These are phyloP conservation scores for Turritis glabra DNA, from an alignment of 345 rosid genomes.

Conservation along the genomic window DNA sequence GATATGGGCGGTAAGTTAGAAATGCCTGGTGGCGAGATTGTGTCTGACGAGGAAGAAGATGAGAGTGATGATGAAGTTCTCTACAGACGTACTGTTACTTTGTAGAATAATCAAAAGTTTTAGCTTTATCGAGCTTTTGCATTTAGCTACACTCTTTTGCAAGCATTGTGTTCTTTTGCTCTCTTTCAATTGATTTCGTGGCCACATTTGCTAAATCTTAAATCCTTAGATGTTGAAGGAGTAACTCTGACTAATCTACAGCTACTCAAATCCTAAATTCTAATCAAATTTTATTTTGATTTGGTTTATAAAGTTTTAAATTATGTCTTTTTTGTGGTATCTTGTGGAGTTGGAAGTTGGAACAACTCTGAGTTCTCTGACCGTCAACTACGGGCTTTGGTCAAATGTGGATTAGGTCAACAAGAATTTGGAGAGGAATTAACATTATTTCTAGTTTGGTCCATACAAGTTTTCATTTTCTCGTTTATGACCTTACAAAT, in stretches of 20 bases:
- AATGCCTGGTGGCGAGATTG: slow-evolving; percentile 63
- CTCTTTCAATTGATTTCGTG: neutral
- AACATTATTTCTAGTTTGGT: slow-evolving; percentile 13
- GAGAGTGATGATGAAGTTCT: slow-evolving; percentile 69
- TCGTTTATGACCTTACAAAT: neutral
- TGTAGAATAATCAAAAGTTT: slow-evolving; percentile 36
- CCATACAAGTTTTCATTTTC: slow-evolving; percentile 15
- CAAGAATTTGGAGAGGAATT: neutral
- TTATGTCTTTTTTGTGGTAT: neutral
- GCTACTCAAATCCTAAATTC: neutral
- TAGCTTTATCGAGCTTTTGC: neutral
- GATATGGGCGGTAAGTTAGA: slow-evolving; percentile 79
- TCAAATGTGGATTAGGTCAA: slow-evolving; percentile 24
- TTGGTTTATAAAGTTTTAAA: neutral
- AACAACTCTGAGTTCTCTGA: neutral
- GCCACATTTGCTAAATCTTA: neutral
- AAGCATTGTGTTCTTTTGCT: slow-evolving; percentile 13
- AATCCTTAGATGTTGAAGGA: neutral
- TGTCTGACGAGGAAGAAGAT: slow-evolving; percentile 77
- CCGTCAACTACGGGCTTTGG: neutral
- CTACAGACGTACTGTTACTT: slow-evolving; percentile 54
- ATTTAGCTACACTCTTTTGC: slow-evolving; percentile 4
- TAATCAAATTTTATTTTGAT: neutral
- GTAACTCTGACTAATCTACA: neutral
- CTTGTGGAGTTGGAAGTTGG: neutral